phyloP scores from a whole-genome alignment of 257 asterid species.

The Prunella vulgaris region DNA sequence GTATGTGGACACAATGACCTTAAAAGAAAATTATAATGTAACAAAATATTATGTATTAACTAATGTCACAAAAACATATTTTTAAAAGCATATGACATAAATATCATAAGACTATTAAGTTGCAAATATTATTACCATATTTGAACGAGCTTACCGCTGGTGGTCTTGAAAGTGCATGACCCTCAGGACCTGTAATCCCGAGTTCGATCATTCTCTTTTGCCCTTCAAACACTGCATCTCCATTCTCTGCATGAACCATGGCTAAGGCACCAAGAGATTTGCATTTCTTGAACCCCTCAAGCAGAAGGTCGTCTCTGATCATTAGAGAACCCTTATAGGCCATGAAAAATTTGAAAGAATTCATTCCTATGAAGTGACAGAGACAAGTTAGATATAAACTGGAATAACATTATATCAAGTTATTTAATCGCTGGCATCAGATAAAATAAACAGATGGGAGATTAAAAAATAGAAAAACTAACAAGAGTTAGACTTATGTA shows the following conservation, averaged over 20 bases:
- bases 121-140: background rate
- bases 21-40: background rate
- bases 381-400: conserved; percentile 18
- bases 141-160: conserved; percentile 52
- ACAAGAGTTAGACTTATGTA: too few species aligned
- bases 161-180: conserved; percentile 97
- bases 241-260: conserved; percentile 98
- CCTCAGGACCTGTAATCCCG: conserved; percentile 94
- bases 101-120: background rate
- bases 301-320: conserved; percentile 77
- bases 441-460: too few species aligned
- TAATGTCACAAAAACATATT: background rate
- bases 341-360: conserved; percentile 88
- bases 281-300: conserved; percentile 95
- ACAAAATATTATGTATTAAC: background rate
- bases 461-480: too few species aligned
- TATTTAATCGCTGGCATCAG: too few species aligned
- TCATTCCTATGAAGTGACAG: conserved; percentile 53
- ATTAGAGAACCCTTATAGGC: conserved; percentile 93
- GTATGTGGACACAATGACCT: background rate
- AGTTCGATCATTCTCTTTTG: conserved; percentile 86
- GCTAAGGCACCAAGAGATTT: conserved; percentile 94
- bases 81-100: background rate
- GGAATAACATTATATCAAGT: too few species aligned
- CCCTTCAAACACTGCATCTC: conserved; percentile 96